These are phyloP conservation scores for Phytophthora sansomeana DNA, from an alignment of 352 stramenopile species.

Conservation along the genomic window DNA sequence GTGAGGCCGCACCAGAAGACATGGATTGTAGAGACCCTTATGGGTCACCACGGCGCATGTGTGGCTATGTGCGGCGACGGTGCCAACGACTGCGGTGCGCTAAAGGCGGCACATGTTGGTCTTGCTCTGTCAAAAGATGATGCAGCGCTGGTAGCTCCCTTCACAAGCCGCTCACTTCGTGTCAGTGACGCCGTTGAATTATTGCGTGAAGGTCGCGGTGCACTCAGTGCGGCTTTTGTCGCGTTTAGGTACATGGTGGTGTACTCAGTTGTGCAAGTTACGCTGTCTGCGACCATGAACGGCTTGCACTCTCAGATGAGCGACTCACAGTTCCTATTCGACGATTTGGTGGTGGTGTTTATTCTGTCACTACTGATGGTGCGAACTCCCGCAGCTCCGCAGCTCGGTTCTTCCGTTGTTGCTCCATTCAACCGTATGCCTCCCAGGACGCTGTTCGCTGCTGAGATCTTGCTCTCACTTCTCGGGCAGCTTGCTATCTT, in stretches of 20 bases:
- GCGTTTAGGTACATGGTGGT: slow-evolving; percentile 94
- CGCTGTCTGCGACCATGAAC: slow-evolving; percentile 72
- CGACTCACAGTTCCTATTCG: slow-evolving; percentile 83
- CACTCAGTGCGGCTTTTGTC: slow-evolving; percentile 89
- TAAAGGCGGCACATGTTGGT: slow-evolving; percentile 92
- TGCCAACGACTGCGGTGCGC: slow-evolving; percentile 91
- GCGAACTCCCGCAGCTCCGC: slow-evolving; percentile 49
- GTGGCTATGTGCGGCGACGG: slow-evolving; percentile 82
- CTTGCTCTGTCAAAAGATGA: slow-evolving; percentile 90
- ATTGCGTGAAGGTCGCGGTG: slow-evolving; percentile 88
- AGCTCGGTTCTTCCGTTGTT: slow-evolving; percentile 36
- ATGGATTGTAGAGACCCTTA: slow-evolving; percentile 81
- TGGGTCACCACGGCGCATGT: slow-evolving; percentile 50
- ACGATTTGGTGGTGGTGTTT: slow-evolving; percentile 78
- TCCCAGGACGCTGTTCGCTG: slow-evolving; percentile 68
- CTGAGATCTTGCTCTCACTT: slow-evolving; percentile 67
- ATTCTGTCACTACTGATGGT: slow-evolving; percentile 81
- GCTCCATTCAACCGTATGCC: slow-evolving; percentile 48
- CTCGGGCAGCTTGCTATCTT: slow-evolving; percentile 63
- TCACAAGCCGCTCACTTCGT: slow-evolving; percentile 87
- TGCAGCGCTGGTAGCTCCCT: slow-evolving; percentile 92
- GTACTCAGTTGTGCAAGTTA: slow-evolving; percentile 91
- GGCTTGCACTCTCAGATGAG: slow-evolving; percentile 72
- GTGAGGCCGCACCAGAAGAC: slow-evolving; percentile 82
- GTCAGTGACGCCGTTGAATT: slow-evolving; percentile 88